Base-by-base conservation (phyloP, 2,329 filamentous ascomycete species). In the Pyrenochaeta sp. region DNA sequence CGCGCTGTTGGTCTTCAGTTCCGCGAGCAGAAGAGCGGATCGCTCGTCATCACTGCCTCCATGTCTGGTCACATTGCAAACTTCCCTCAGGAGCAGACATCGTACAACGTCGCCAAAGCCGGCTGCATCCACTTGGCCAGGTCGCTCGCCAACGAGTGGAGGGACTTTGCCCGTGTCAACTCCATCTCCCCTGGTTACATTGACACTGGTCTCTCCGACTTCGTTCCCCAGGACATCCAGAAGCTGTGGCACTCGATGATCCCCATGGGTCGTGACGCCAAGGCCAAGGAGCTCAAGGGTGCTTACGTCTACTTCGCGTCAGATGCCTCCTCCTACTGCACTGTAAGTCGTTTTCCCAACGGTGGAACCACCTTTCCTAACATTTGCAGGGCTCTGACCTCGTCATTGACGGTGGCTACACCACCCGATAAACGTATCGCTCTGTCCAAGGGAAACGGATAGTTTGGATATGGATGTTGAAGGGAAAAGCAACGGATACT, bases 41-140 rank as follows among this genome's bases (percentile, higher is more conserved):
- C 82, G 56, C 83, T 89, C 72, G 80, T 90, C 75, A 86, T 88
- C 73, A 90, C 87, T 33, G 81, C 86, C n/a, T 85, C 82, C 64
- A 89, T 94, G 90, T 91, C 89, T 44, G 91, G 90, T 62, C 86
- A 87, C 78, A 87, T 94, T 61, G 90, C 92, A 83, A 94, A 94
- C 85, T 92, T 88, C 81, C 90, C 87, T 23, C 87, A 89, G 75
- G 85, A 88, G 75, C 87, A 89, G 69, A 71, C 70, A 54, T 72
- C 72, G 20, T 76, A 75, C 69, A 76, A 77, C 66, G 74, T 77
- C 55, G 71, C 86, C 60, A 89, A 89, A 80, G 86, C 87, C 35
- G 86, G 85, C 56, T 87, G 84, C 68, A 87, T 89, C 64, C 86
- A 88, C 73, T 69, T 88, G 74, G 85, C 85, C 45, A 78, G 78